These are phyloP conservation scores for Coemansia sp. DNA, from an alignment of 192 early-diverging fungal species.

Conservation along the genomic window DNA sequence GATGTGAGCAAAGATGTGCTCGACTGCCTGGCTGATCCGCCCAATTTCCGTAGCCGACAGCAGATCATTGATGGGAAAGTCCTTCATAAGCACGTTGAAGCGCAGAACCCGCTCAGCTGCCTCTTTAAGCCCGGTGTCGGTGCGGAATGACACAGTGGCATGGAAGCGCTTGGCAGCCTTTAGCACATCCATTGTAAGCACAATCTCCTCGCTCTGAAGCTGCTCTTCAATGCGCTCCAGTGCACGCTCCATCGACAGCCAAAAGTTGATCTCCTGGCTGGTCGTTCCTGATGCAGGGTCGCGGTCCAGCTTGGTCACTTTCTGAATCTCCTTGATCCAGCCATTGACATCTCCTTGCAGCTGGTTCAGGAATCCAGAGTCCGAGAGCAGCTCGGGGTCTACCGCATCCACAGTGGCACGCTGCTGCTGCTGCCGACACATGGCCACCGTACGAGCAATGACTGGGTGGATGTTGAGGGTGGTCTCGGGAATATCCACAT, in stretches of 20 bases:
- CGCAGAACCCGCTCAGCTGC: conserved; percentile 84
- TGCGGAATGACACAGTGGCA: conserved; percentile 93
- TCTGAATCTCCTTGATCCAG: conserved; percentile 99
- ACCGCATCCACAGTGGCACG: conserved; percentile 75
- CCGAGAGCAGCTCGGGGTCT: conserved; percentile 64
- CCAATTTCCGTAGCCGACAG: conserved; percentile 90
- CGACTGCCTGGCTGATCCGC: conserved; percentile 73
- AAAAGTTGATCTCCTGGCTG: conserved; percentile 98
- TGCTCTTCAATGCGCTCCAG: conserved; percentile 92
- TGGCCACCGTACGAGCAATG: conserved; percentile 65
- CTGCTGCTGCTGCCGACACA: conserved; percentile 63
- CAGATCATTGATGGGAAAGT: conserved; percentile 97
- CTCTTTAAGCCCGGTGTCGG: conserved; percentile 97
- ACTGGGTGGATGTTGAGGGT: conserved; percentile 82
- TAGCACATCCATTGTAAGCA: conserved; percentile 89
- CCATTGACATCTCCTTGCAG: conserved; percentile 94
- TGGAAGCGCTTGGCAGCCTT: conserved; percentile 98
- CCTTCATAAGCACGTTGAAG: conserved; percentile 98
- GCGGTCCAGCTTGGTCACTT: conserved; percentile 91
- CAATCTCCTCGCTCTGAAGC: conserved; percentile 85
- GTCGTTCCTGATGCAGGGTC: conserved; percentile 91
- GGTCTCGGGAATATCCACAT: conserved; percentile 96
- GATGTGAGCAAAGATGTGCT: conserved; percentile 88
- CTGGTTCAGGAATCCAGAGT: conserved; percentile 88
- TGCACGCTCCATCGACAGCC: conserved; percentile 95